Percentiles rank a stretch among this genome's conserved stretches.
Conservation (phyloP, 768 basidiomycete species). For the Tulasnella sp. region DNA sequence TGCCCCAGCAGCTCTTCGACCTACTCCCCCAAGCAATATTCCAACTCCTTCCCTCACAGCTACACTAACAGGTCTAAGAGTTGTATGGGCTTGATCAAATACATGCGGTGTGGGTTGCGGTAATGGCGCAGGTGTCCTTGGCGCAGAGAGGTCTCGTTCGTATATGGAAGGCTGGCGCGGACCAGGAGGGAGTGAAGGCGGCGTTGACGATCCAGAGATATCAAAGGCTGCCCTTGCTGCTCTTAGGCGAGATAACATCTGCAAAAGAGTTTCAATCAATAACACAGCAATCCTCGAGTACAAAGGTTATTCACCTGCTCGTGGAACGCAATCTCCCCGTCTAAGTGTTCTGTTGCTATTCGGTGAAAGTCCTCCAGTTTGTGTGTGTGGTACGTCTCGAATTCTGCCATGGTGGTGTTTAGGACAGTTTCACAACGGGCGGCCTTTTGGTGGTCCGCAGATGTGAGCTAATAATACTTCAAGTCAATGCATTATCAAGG, state of each 20-base stretch:
- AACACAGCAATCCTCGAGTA: not conserved
- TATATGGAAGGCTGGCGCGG: constrained; percentile 59
- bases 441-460: constrained; percentile 45
- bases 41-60: constrained; percentile 64
- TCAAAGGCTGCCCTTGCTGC: constrained; percentile 45
- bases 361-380: constrained; percentile 55
- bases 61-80: constrained; percentile 61
- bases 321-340: constrained; percentile 63
- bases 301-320: constrained; percentile 39
- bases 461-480: not conserved
- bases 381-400: constrained; percentile 65
- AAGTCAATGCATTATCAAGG: constrained; percentile 10
- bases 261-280: not conserved
- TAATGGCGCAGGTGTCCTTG: constrained; percentile 28
- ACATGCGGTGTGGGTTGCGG: constrained; percentile 68
- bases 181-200: constrained; percentile 18
- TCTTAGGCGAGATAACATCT: constrained; percentile 48
- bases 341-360: constrained; percentile 53
- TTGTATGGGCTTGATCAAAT: constrained; percentile 44
- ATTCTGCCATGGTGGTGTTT: constrained; percentile 79
- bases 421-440: constrained; percentile 76
- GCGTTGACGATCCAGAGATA: constrained; percentile 21
- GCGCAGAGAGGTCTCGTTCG: constrained; percentile 53
- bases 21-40: constrained; percentile 34
- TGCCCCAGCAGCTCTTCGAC: not conserved